Conservation (phyloP, 495 filamentous ascomycete species). For the Lindgomyces ingoldianus region DNA sequence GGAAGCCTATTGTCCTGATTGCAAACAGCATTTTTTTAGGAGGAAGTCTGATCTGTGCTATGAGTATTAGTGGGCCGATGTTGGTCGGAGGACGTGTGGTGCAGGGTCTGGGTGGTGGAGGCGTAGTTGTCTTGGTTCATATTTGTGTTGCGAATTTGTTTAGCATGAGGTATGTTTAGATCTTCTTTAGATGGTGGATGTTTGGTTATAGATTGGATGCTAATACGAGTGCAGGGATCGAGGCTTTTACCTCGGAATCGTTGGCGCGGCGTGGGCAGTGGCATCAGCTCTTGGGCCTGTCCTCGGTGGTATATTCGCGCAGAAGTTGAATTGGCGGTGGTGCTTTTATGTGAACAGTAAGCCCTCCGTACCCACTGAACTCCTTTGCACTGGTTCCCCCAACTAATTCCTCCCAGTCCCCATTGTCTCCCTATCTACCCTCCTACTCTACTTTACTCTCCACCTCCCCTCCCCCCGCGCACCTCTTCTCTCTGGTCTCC, state of each 20-base stretch:
- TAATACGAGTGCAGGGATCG: conserved; percentile 51
- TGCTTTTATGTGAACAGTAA: conserved; percentile 38
- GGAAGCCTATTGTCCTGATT: conserved; percentile 40
- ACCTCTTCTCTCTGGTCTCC: conserved; percentile 22
- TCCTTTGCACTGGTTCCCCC: neutral
- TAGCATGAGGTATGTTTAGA: conserved; percentile 23
- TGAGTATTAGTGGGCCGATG: conserved; percentile 31
- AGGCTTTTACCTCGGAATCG: conserved; percentile 62
- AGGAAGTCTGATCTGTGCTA: conserved; percentile 40
- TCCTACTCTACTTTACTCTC: conserved; percentile 30
- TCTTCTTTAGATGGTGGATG: neutral
- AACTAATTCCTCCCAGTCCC: conserved; percentile 25
- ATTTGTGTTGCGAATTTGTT: conserved; percentile 39
- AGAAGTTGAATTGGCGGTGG: conserved; percentile 54
- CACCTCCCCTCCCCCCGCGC: conserved; percentile 22
- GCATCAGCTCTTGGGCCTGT: conserved; percentile 73
- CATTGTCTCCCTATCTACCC: conserved; percentile 14
- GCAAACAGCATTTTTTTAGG: conserved; percentile 36
- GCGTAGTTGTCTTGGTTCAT: conserved; percentile 38
- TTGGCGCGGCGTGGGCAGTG: conserved; percentile 73
- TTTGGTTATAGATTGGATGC: too few species aligned
- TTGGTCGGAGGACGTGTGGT: conserved; percentile 39
- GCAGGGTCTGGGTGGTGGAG: conserved; percentile 43
- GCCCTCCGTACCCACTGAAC: neutral
- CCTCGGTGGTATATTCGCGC: conserved; percentile 73